Base-by-base conservation (phyloP, 352 stramenopile species). In the Phytophthora cactorum region DNA sequence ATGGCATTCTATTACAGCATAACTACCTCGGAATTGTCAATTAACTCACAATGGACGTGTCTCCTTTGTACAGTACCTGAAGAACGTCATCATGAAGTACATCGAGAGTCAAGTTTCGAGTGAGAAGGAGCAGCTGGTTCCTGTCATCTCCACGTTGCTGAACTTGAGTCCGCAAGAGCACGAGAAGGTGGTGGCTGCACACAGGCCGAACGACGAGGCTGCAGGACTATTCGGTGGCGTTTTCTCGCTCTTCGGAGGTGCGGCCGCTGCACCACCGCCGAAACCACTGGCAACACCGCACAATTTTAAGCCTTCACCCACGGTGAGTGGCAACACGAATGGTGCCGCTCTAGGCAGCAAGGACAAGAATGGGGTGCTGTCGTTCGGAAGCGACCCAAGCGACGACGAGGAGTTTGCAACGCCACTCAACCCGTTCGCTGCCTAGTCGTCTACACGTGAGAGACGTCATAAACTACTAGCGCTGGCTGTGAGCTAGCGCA, bases 51-150 rank as follows among this genome's bases (percentile, higher is more conserved):
- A 46, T 54, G 41, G 25, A 56, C 22, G 2, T 46, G 22, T 47
- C 44, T 54, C 11, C 10, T 25, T 4, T 70, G 14, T n/a, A 34
- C 53, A 94, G 87, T 95, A 95, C 58, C 52, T 95, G 38, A 93
- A 92, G 62, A 95, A 95, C 32, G 80, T 95, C 8, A 72, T 95
- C 41, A 84, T 95, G 62, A 95, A 95, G 76, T 95, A 91, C 77
- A 88, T 95, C 27, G 74, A 81, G 53, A 92, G 81, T 52, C 80
- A 88, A 73, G 89, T 91, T 22, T 63, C 80, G 17, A 86, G 70
- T 34, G 85, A 95, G 47, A 91, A 90, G 62, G 81, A 91, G 43
- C 81, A 80, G n/a, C 68, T 95, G 36, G 87, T 95, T 46, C 87
- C 87, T 5, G 87, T 95, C 27, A 88, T 95, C 59, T 72, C 82